phyloP scores from a whole-genome alignment of 2,329 filamentous ascomycete species.

The Helminthosporium solani region DNA sequence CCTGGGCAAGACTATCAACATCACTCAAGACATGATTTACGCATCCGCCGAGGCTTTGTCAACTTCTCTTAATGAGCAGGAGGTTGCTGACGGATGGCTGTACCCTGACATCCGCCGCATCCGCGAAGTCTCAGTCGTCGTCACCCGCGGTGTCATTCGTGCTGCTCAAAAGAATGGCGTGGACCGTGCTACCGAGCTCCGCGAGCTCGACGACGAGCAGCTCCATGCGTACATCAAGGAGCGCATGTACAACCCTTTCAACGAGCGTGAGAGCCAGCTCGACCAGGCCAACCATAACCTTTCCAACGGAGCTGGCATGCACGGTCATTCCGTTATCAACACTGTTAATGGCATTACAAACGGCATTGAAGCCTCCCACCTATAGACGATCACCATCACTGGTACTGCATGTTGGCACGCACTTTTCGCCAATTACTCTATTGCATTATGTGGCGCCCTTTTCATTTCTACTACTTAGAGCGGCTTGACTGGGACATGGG shows the following conservation, averaged over 20 bases:
- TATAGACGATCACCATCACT: slow-evolving; percentile 18
- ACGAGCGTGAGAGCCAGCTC: slow-evolving; percentile 45
- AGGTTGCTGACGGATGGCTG: slow-evolving; percentile 79
- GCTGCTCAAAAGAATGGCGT: slow-evolving; percentile 76
- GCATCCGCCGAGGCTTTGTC: slow-evolving; percentile 82
- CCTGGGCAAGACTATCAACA: slow-evolving; percentile 77
- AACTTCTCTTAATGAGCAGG: slow-evolving; percentile 74
- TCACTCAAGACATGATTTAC: slow-evolving; percentile 97
- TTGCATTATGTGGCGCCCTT: background rate
- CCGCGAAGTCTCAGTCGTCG: slow-evolving; percentile 80
- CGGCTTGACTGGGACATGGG: background rate
- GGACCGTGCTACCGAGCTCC: slow-evolving; percentile 59
- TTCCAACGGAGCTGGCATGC: slow-evolving; percentile 23
- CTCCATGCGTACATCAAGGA: slow-evolving; percentile 65
- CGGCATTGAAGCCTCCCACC: slow-evolving; percentile 27
- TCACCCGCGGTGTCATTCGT: slow-evolving; percentile 91
- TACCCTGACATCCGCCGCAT: slow-evolving; percentile 92
- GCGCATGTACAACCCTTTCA: slow-evolving; percentile 55
- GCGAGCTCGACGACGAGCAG: slow-evolving; percentile 64
- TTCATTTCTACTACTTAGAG: background rate
- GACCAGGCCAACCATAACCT: slow-evolving; percentile 40
- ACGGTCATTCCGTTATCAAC: slow-evolving; percentile 22
- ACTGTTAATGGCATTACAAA: slow-evolving; percentile 29
- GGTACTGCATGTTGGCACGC: slow-evolving; percentile 9
- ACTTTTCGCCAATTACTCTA: slow-evolving; percentile 10